Evolutionary conservation across 1,284 basidiomycete genomes (phyloP), one percentile per base, ranked within the genome.

Genomic region (Ceratobasidium sp.): DNA sequence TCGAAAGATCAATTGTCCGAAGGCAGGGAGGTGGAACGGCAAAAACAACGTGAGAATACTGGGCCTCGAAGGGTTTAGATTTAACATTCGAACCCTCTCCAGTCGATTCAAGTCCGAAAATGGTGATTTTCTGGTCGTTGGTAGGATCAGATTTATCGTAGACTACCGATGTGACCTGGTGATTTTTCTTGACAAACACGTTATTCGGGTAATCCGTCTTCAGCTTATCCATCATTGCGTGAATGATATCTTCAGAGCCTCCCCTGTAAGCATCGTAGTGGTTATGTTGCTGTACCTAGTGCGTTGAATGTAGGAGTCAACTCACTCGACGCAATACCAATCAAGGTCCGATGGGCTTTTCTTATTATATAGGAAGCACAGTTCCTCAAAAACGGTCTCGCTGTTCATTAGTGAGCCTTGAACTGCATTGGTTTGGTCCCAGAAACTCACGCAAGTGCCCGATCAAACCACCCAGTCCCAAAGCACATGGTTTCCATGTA

Each of bases 21-120:
- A 79, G 74, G 38, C 72, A 74, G 22, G 71, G 68, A 13, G 78
- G 69, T 2, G 77, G 73, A 27, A 77, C 68, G 13, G 77, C 77
- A 43, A 74, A 75, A 42, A 79, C 74, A 54, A 79, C 77, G 68
- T 78, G 75, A 20, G 72, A 72, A 62, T 74, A 77, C 8, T 13
- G 22, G 15, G 20, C 22, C 20, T 27, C 20, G n/a, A 56, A 58
- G n/a, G 71, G n/a, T 52, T 68, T 38, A 73, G 74, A 52, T 64
- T 72, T 25, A 73, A 22, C 27, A 54, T 8, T 40, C 17, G 7
- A 7, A 40, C 38, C 38, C 38, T 17, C 8, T 40, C 7, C 38
- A 7, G 38, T 40, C 8, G 17, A 17, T 17, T 7, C 8, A 7
- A 40, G 38, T 7, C 17, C 38, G 38, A 7, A 7, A 17, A 17